Evolutionary conservation across 1,284 basidiomycete species (phyloP).

Genomic region (Fomitopsis pinicola): DNA sequence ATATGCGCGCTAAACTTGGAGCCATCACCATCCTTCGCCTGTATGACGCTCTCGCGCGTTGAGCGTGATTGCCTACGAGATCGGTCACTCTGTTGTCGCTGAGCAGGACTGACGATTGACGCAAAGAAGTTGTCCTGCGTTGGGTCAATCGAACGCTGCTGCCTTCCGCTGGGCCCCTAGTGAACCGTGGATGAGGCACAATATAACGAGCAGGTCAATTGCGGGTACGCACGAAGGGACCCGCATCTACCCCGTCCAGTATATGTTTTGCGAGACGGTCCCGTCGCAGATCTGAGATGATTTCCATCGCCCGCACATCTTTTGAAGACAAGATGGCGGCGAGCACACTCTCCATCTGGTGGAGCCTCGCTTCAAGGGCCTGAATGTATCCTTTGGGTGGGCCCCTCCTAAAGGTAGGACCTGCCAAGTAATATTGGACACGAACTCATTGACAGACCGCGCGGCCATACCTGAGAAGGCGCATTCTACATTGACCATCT

Average conservation of each 20-base stretch:
- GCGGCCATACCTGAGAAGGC: constrained; percentile 65
- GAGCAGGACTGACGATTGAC: constrained; percentile 56
- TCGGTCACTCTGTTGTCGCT: constrained; percentile 51
- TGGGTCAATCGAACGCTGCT: constrained; percentile 43
- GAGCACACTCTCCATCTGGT: constrained; percentile 82
- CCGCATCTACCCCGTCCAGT: constrained; percentile 65
- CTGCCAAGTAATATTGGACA: constrained; percentile 29
- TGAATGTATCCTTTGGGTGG: constrained; percentile 89
- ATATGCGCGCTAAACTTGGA: neutral
- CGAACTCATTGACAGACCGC: neutral
- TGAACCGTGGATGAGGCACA: neutral
- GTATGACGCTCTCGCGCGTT: constrained; percentile 72
- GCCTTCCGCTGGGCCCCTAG: constrained; percentile 62
- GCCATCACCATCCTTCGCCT: constrained; percentile 42
- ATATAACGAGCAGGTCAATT: neutral
- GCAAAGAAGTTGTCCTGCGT: constrained; percentile 70
- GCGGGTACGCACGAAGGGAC: constrained; percentile 58
- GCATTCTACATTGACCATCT: constrained; percentile 43
- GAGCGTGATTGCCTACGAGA: constrained; percentile 68
- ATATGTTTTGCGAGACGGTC: constrained; percentile 73
- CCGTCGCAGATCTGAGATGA: constrained; percentile 65
- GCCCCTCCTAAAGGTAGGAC: constrained; percentile 76
- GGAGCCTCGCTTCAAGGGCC: constrained; percentile 83
- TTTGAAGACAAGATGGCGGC: constrained; percentile 73
- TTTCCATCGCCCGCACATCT: constrained; percentile 51